These are phyloP conservation scores for Fonsecaea pugnacius DNA, from an alignment of 2,329 filamentous ascomycete genomes.

Conservation along the genomic window DNA sequence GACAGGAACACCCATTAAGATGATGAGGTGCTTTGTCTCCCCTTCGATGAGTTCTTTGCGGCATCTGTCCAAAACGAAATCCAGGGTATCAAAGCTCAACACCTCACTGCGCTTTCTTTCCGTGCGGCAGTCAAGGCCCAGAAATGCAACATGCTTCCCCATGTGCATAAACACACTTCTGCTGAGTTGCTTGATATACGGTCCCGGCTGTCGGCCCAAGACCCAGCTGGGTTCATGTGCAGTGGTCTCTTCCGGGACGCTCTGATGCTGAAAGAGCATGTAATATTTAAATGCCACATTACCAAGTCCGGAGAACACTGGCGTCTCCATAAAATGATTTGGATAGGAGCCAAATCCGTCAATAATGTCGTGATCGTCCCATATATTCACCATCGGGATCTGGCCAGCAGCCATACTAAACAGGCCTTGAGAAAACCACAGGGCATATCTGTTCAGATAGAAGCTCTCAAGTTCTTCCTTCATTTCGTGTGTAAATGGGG, in stretches of 20 bases:
- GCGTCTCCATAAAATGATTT: conserved; percentile 85
- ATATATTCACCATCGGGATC: conserved; percentile 98
- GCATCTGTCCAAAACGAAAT: conserved; percentile 82
- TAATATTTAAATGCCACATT: conserved; percentile 98
- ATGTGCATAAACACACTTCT: conserved; percentile 84
- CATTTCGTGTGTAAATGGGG: conserved; percentile 78
- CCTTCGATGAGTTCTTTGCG: conserved; percentile 81
- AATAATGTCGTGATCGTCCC: conserved; percentile 91
- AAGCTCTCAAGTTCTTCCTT: conserved; percentile 86
- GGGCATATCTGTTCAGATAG: conserved; percentile 84
- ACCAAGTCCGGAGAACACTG: conserved; percentile 86
- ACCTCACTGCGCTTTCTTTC: conserved; percentile 85
- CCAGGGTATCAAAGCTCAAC: conserved; percentile 78
- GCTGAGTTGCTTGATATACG: conserved; percentile 86
- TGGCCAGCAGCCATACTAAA: conserved; percentile 92
- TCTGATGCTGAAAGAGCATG: conserved; percentile 97
- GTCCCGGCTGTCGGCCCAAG: conserved; percentile 76
- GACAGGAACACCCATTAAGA: conserved; percentile 77
- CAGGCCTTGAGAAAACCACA: conserved; percentile 95
- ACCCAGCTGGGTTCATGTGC: conserved; percentile 89
- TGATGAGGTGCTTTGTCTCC: conserved; percentile 76
- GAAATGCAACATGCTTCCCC: conserved; percentile 76
- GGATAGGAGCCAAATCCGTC: conserved; percentile 94
- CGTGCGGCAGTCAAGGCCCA: conserved; percentile 89
- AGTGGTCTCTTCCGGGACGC: conserved; percentile 77